phyloP scores from a whole-genome alignment of 2,329 filamentous ascomycete genomes.

The Nectriaceae sp. region DNA sequence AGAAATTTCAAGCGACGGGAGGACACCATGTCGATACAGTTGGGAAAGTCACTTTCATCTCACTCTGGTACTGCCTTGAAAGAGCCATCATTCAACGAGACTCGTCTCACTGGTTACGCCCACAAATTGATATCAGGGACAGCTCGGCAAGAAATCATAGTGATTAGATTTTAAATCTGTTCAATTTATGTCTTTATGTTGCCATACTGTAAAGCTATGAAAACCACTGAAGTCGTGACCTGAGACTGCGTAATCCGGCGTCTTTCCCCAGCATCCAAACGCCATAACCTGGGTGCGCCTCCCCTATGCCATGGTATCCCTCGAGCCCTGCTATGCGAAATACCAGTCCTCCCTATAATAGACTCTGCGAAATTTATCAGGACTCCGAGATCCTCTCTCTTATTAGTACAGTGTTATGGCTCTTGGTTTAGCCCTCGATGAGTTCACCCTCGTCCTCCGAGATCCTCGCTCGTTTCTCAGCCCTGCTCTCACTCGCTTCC shows the following conservation, averaged over 20 bases:
- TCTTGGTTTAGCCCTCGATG: conserved; percentile 33
- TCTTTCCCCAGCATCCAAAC: conserved; percentile 28
- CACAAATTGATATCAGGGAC: no score
- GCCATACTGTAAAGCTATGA: no score
- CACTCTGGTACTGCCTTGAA: no score
- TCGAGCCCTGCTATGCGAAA: conserved; percentile 19
- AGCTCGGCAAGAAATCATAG: no score
- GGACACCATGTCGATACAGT: no score
- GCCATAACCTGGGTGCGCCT: conserved; percentile 23
- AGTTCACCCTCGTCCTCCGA: conserved; percentile 54
- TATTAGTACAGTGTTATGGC: conserved; percentile 8
- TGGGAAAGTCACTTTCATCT: no score
- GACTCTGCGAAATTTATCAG: conserved; percentile 14
- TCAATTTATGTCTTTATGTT: no score
- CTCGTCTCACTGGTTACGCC: no score
- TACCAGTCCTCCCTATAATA: conserved; percentile 12
- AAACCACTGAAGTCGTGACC: no score
- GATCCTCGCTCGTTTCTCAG: conserved; percentile 46
- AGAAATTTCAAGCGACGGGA: no score
- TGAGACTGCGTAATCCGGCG: conserved; percentile 10
- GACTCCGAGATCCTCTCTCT: conserved; percentile 22
- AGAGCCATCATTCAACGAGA: no score
- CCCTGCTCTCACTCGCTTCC: conserved; percentile 34
- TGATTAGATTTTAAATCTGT: no score
- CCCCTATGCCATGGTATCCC: conserved; percentile 17